phyloP scores from a whole-genome alignment of 2,329 filamentous ascomycete genomes.

The Calonectria leucothoes region DNA sequence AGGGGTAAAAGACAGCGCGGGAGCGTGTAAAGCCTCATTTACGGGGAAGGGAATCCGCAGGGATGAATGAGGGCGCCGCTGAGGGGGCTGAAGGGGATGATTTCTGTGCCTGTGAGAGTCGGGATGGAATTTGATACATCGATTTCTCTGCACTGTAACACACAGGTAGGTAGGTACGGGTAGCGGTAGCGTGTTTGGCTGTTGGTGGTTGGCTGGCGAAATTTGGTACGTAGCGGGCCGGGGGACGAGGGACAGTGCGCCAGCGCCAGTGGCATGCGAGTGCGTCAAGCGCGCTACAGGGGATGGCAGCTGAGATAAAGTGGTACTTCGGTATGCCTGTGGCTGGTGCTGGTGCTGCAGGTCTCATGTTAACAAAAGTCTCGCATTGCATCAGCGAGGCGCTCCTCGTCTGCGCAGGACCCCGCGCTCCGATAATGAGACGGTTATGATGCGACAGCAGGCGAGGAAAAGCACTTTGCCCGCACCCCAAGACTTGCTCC shows the following conservation, averaged over 20 bases:
- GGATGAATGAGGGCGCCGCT: background rate
- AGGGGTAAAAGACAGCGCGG: constrained; percentile 23
- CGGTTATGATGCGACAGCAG: background rate
- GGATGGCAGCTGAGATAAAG: background rate
- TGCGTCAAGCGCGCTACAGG: constrained; percentile 7
- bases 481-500: background rate
- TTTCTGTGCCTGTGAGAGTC: background rate
- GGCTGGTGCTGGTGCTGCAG: background rate
- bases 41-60: constrained; percentile 10
- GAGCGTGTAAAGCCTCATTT: constrained; percentile 22
- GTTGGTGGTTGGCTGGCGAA: constrained; percentile 3
- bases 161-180: background rate
- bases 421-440: background rate
- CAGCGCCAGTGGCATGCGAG: background rate
- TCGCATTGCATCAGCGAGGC: background rate
- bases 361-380: background rate
- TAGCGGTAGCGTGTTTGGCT: background rate
- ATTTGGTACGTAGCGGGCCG: constrained; percentile 14
- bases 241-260: background rate
- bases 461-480: background rate
- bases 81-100: background rate
- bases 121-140: constrained; percentile 14
- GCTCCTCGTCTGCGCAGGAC: background rate
- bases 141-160: background rate
- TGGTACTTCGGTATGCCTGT: background rate